Conservation (phyloP, 2,329 filamentous ascomycete species). For the Colletotrichum sp. region DNA sequence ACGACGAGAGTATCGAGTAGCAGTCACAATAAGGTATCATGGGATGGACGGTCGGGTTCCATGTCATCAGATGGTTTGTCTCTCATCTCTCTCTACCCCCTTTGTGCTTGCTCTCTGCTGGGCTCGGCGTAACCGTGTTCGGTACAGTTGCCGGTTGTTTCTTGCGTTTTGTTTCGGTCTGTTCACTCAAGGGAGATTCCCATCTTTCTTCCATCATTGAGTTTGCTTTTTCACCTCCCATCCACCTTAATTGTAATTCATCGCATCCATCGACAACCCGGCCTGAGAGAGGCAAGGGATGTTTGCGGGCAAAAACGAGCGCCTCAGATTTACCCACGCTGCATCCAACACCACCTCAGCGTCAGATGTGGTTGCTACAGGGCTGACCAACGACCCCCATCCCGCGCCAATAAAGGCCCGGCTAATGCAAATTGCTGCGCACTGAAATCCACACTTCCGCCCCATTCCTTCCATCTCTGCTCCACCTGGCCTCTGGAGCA, state of each 20-base stretch:
- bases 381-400: not conserved
- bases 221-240: not conserved
- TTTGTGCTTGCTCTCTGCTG: not conserved
- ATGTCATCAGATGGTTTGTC: not conserved
- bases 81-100: not conserved
- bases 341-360: not conserved
- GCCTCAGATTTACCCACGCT: not conserved
- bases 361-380: not conserved
- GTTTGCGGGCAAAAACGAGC: not conserved
- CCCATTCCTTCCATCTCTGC: not conserved
- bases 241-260: not conserved
- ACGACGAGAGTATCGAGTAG: not conserved
- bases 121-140: not conserved
- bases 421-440: not conserved
- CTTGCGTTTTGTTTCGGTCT: not conserved
- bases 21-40: not conserved
- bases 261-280: not conserved
- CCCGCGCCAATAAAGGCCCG: not conserved
- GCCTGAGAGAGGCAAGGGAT: not conserved
- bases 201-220: not conserved
- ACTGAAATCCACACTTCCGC: not conserved
- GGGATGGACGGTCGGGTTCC: not conserved
- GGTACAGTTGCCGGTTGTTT: not conserved
- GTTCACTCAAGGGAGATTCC: not conserved
- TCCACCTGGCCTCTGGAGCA: not conserved